These are phyloP conservation scores for Talaromyces pinophilus DNA, from an alignment of 2,329 filamentous ascomycete species.

Conservation along the genomic window DNA sequence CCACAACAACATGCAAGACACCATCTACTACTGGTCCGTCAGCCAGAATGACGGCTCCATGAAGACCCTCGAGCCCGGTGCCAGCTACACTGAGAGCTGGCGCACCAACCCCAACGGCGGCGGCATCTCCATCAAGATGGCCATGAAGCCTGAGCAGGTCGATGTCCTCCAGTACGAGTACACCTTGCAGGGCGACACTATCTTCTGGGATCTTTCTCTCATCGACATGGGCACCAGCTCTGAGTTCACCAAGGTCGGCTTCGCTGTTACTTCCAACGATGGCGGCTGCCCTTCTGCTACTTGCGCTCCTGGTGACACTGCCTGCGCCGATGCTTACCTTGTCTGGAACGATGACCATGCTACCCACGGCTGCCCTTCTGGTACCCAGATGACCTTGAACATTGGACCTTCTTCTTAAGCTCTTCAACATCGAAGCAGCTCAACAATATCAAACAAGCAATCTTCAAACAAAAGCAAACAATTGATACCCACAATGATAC, in stretches of 20 bases:
- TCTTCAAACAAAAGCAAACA: background rate
- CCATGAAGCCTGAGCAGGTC: conserved; percentile 34
- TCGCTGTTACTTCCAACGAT: conserved; percentile 36
- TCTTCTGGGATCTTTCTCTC: conserved; percentile 45
- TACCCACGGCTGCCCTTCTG: conserved; percentile 44
- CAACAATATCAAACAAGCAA: background rate
- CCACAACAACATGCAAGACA: conserved; percentile 40
- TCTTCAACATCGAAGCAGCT: background rate
- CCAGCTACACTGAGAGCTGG: conserved; percentile 39
- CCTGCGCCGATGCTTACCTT: conserved; percentile 44
- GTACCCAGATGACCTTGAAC: conserved; percentile 38
- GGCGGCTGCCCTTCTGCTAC: conserved; percentile 38
- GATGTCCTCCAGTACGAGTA: conserved; percentile 49
- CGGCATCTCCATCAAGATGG: conserved; percentile 47
- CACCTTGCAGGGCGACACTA: conserved; percentile 35
- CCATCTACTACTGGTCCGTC: conserved; percentile 47
- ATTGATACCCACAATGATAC: conserved; percentile 8
- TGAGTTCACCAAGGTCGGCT: conserved; percentile 39
- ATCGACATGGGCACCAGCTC: conserved; percentile 38
- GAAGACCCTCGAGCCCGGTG: conserved; percentile 39
- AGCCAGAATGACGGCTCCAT: conserved; percentile 36
- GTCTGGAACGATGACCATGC: conserved; percentile 44
- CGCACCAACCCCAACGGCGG: conserved; percentile 41
- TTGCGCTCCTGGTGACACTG: conserved; percentile 39
- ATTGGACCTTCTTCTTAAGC: conserved; percentile 32